Base-by-base conservation (phyloP, 495 filamentous ascomycete species). In the Melanomma pulvis-pyrius region DNA sequence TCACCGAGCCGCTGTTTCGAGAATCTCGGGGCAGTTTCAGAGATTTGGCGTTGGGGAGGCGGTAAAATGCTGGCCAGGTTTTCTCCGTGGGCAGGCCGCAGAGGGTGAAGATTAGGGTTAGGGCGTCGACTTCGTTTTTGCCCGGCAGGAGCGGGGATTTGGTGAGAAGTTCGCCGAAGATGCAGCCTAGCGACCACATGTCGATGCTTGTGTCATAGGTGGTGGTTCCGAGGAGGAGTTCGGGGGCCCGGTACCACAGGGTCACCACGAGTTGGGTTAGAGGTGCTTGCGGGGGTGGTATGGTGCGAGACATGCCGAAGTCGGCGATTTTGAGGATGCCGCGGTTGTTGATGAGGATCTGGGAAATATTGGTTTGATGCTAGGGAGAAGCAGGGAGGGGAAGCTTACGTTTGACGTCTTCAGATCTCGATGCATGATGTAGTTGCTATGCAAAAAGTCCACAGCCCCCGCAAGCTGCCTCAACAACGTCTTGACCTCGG, bases 281-380 rank as follows among this genome's bases (percentile, higher is more conserved):
- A 50, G 93, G 90, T 0, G 92, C 34, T 59, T 68, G 28, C 30
- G 62, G 63, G 71, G 94, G 90, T 32, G 90, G 90, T 64, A 88
- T 89, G 80, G 92, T 93, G 26, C 94, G 86, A 4, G 94, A 93
- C 90, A 98, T 96, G 75, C 94, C 94, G 71, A 98, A 98, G 77
- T 98, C 94, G 48, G 94, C 94, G 65, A 98, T 86, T 76, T 97
- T 97, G 79, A 98, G 88, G 75, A 90, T 88, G 55, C 94, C 94
- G 21, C 92, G 91, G 80, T 98, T 98, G 80, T 91, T 93, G 77
- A 98, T 86, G 57, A 98, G 86, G 17, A 98, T 86, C 39, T 44
- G 17, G 17, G 17, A 15, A n/a, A 3, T 17, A 11, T 44, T 6
- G 17, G 39, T 17, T 44, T 15, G 39, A 15, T 44, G 39, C 6